Evolutionary conservation across 495 filamentous ascomycete genomes (phyloP), one percentile per base, ranked within the genome.

Genomic region (Oidiodendron maius): DNA sequence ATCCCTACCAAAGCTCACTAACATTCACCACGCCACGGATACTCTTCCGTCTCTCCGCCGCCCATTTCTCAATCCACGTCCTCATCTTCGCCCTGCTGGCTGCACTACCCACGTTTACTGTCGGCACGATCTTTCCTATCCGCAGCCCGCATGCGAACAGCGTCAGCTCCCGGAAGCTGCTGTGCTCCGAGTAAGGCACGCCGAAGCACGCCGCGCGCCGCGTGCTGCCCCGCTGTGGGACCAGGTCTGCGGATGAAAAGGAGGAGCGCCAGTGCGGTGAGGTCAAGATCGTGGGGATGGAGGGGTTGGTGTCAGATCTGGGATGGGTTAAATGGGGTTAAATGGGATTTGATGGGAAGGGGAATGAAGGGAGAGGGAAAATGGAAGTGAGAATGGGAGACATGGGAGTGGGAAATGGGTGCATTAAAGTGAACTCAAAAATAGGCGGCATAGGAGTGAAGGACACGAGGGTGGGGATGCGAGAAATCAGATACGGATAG

Each of bases 111-210:
- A 96, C 86, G 65, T 97, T 96, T 0, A 98, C 93, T 4, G 93
- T 98, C 2, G 93, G 93, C 15, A 98, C 83, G 3, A 98, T 76
- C 65, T 81, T 84, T 43, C 89, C 89, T 48, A 97, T 91, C 40
- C 87, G 67, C 64, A 98, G 62, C 44, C 81, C 81, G 67, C 91
- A 93, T 53, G 88, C 82, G 58, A 98, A 97, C 78, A 96, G 82
- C 2, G 88, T 89, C 62, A 98, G 64, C 72, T 98, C 93, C 17
- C 93, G 71, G 60, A 98, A 98, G 36, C 83, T 89, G 63, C 86
- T 91, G 57, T 98, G 93, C 67, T 98, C 93, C 44, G 82, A 88
- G 60, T 98, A 98, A 34, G 93, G 93, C 18, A 97, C 93, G 11
- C 85, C 89, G 53, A 88, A 96, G 57, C 88, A 94, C 49, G 80